Evolutionary conservation across 805 yeast species (phyloP).

Genomic region (Saturnispora hagleri): DNA sequence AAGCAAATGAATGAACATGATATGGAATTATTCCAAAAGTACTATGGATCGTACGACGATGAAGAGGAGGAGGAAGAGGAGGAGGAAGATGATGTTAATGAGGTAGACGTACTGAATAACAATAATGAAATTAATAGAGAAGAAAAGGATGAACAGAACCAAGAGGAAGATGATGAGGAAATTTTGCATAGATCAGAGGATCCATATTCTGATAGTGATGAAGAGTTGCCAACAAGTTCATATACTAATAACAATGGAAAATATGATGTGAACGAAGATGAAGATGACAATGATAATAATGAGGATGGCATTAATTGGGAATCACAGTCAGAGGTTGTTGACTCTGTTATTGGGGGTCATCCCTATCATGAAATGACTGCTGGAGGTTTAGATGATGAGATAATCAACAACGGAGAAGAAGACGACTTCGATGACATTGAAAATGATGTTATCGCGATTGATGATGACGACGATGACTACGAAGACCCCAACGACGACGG

Average conservation of each 20-base stretch:
- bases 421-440: constrained; percentile 43
- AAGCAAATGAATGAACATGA: constrained; percentile 31
- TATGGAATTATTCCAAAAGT: constrained; percentile 24
- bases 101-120: constrained; percentile 10
- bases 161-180: constrained; percentile 2
- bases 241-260: neutral
- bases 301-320: constrained; percentile 9
- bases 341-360: constrained; percentile 27
- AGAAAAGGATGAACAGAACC: constrained; percentile 14
- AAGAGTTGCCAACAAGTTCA: constrained; percentile 1
- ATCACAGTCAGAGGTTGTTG: constrained; percentile 9
- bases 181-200: neutral
- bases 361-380: constrained; percentile 28
- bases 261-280: neutral
- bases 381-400: constrained; percentile 39
- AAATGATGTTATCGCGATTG: constrained; percentile 13
- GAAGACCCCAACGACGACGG: constrained; percentile 80
- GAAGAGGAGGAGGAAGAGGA: constrained; percentile 18
- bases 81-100: constrained; percentile 16
- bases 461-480: constrained; percentile 48
- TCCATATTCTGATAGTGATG: constrained; percentile 7
- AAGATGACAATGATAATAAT: constrained; percentile 1
- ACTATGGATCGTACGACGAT: constrained; percentile 19
- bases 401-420: constrained; percentile 28
- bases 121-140: constrained; percentile 20